phyloP scores from a whole-genome alignment of 768 basidiomycete species.

The Exidia glandulosa region DNA sequence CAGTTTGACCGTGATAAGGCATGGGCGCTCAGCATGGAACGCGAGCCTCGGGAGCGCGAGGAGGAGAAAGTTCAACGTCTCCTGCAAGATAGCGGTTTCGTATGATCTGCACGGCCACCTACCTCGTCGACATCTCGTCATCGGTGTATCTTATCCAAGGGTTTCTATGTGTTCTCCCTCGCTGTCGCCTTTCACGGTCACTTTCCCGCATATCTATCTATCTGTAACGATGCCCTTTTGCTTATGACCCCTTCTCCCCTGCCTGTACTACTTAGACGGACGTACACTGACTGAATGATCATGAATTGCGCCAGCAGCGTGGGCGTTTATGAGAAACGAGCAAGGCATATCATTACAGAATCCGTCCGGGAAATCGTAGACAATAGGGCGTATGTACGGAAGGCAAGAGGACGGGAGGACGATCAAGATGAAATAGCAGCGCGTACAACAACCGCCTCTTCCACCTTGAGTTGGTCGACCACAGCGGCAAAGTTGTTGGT shows the following conservation, averaged over 20 bases:
- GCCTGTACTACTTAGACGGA: not conserved
- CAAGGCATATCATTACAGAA: too few species aligned
- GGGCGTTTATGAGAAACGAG: too few species aligned
- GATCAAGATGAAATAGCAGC: not conserved
- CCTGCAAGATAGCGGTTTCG: slow-evolving; percentile 79
- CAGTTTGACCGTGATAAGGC: slow-evolving; percentile 57
- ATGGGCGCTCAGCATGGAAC: slow-evolving; percentile 76
- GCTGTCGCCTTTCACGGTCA: not conserved
- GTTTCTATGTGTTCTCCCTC: not conserved
- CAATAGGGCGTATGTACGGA: too few species aligned
- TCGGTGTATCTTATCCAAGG: not conserved
- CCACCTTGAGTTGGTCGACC: slow-evolving; percentile 55
- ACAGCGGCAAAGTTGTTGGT: slow-evolving; percentile 49
- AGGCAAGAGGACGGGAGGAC: too few species aligned
- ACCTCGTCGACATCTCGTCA: too few species aligned
- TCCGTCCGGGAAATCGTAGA: too few species aligned
- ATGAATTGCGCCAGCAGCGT: too few species aligned
- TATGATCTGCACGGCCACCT: slow-evolving; percentile 30
- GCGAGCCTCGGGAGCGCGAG: slow-evolving; percentile 90
- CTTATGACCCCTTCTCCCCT: not conserved
- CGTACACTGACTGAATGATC: not conserved
- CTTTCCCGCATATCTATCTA: not conserved
- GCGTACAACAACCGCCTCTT: slow-evolving; percentile 58
- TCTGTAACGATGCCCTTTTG: not conserved
- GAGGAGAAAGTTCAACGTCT: slow-evolving; percentile 93